Conservation (phyloP, 129 eudicot species). For the Solidago caesia region DNA sequence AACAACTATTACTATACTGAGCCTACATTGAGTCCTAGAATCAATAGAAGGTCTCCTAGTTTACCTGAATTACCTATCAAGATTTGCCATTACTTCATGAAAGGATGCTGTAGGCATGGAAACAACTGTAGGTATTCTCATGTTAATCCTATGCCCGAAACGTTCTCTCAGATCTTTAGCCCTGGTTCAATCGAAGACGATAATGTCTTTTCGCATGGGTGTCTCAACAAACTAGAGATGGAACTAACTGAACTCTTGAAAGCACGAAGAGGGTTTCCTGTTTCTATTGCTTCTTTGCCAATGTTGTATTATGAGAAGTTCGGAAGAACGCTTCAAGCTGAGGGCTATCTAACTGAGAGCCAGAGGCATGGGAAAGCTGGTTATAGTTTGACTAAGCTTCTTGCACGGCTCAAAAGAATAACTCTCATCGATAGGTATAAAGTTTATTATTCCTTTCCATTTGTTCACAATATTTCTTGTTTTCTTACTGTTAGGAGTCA, state of each 20-base stretch:
- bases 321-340: slow-evolving; percentile 64
- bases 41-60: slow-evolving; percentile 39
- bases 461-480: not conserved
- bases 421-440: slow-evolving; percentile 71
- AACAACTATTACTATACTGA: slow-evolving; percentile 31
- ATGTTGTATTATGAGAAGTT: slow-evolving; percentile 51
- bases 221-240: slow-evolving; percentile 57
- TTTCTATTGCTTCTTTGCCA: slow-evolving; percentile 60
- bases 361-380: slow-evolving; percentile 94
- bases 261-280: slow-evolving; percentile 53
- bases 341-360: slow-evolving; percentile 92
- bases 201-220: slow-evolving; percentile 39
- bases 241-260: slow-evolving; percentile 58
- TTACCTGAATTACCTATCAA: slow-evolving; percentile 47
- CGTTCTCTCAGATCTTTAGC: slow-evolving; percentile 27
- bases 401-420: slow-evolving; percentile 69
- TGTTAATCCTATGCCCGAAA: slow-evolving; percentile 16
- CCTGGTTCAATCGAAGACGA: slow-evolving; percentile 38
- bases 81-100: slow-evolving; percentile 53
- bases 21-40: slow-evolving; percentile 38
- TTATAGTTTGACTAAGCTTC: slow-evolving; percentile 87
- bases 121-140: slow-evolving; percentile 50
- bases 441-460: not conserved
- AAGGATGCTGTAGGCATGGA: slow-evolving; percentile 61
- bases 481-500: not conserved